These are phyloP conservation scores for Microascus cirrosus DNA, from an alignment of 2,329 filamentous ascomycete genomes.

Conservation along the genomic window DNA sequence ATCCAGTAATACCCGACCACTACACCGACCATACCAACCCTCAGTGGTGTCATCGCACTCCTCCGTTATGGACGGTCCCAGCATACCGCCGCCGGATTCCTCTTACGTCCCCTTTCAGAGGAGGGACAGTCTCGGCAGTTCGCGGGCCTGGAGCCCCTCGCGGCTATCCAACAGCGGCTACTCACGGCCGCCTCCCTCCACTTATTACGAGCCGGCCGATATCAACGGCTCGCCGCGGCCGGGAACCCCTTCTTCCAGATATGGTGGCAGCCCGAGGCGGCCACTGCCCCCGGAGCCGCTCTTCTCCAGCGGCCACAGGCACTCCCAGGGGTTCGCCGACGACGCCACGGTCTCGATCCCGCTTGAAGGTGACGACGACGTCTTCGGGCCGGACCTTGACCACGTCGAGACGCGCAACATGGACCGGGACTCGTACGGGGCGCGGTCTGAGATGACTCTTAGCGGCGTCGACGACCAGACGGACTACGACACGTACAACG, in stretches of 20 bases:
- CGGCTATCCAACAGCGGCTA: slow-evolving; percentile 43
- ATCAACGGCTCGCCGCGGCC: slow-evolving; percentile 83
- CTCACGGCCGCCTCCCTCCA: slow-evolving; percentile 58
- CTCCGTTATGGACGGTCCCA: slow-evolving; percentile 44
- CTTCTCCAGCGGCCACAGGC: slow-evolving; percentile 49
- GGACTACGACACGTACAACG: slow-evolving; percentile 20
- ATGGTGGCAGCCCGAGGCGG: slow-evolving; percentile 76
- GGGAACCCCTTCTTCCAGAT: slow-evolving; percentile 79
- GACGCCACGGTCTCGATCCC: slow-evolving; percentile 65
- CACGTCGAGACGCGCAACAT: slow-evolving; percentile 40
- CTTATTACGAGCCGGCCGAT: slow-evolving; percentile 74
- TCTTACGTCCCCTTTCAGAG: slow-evolving; percentile 49
- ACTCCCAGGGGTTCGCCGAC: slow-evolving; percentile 45
- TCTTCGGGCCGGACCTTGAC: slow-evolving; percentile 56
- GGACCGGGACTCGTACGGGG: slow-evolving; percentile 45
- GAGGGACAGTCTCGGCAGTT: slow-evolving; percentile 20
- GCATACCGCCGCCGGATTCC: slow-evolving; percentile 51
- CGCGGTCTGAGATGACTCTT: slow-evolving; percentile 41
- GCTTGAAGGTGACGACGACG: slow-evolving; percentile 46
- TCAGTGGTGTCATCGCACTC: slow-evolving; percentile 36
- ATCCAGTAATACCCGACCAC: slow-evolving; percentile 28
- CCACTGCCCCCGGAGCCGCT: slow-evolving; percentile 82
- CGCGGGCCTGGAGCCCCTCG: slow-evolving; percentile 49
- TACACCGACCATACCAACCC: slow-evolving; percentile 38
- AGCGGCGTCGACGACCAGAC: slow-evolving; percentile 27